Conservation (phyloP, 495 filamentous ascomycete genomes). For the Aspergillus bridgeri region DNA sequence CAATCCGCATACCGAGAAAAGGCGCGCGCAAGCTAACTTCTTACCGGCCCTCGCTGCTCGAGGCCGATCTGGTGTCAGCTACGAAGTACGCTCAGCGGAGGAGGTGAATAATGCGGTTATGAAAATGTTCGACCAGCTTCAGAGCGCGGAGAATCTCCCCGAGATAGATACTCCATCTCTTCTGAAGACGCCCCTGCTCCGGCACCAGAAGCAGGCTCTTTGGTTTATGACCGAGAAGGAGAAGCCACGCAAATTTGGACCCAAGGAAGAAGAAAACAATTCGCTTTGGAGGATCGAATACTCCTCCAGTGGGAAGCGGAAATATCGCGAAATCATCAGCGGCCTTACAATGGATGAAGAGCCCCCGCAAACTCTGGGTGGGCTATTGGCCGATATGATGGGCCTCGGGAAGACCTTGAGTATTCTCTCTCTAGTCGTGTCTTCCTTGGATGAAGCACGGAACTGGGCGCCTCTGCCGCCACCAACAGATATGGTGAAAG, state of each 20-base stretch:
- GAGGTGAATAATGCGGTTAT: constrained; percentile 81
- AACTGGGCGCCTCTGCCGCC: constrained; percentile 46
- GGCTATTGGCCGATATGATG: constrained; percentile 98
- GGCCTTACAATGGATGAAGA: constrained; percentile 57
- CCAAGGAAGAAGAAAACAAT: constrained; percentile 55
- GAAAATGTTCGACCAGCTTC: constrained; percentile 81
- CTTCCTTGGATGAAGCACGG: constrained; percentile 55
- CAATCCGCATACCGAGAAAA: constrained; percentile 62
- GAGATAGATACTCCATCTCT: constrained; percentile 62
- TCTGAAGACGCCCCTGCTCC: constrained; percentile 68
- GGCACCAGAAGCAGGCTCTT: constrained; percentile 88
- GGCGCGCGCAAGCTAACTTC: constrained; percentile 31
- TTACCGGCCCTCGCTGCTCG: constrained; percentile 21
- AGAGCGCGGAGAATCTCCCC: constrained; percentile 68
- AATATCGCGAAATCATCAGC: constrained; percentile 77
- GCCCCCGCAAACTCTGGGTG: constrained; percentile 71
- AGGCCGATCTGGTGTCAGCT: constrained; percentile 34
- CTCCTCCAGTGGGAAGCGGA: constrained; percentile 46
- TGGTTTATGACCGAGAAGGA: constrained; percentile 87
- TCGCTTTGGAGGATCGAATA: constrained; percentile 69
- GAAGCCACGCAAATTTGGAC: constrained; percentile 52
- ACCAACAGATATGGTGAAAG: constrained; percentile 23
- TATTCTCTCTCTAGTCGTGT: constrained; percentile 71
- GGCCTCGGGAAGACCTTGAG: constrained; percentile 92
- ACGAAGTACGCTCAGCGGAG: constrained; percentile 66